Evolutionary conservation across 1,139 yeast genomes (phyloP).

Genomic region (Candida sp.): DNA sequence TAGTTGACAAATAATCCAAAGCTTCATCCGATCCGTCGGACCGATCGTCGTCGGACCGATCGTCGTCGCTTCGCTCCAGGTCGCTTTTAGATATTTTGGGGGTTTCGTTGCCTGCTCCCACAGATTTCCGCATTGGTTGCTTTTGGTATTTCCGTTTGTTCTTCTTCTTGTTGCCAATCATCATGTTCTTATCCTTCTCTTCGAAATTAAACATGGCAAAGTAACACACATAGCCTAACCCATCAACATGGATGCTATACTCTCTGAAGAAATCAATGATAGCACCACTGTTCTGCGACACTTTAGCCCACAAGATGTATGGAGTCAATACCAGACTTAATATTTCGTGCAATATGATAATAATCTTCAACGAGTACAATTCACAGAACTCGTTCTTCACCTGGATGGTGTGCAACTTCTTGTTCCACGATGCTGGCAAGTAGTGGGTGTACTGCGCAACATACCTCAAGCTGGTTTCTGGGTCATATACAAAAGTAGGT

Average conservation of each 20-base stretch:
- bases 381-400: slow-evolving; percentile 85
- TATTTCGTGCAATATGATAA: slow-evolving; percentile 78
- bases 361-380: slow-evolving; percentile 73
- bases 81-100: slow-evolving; percentile 15
- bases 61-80: slow-evolving; percentile 5
- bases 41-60: slow-evolving; percentile 19
- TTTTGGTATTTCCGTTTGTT: slow-evolving; percentile 18
- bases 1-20: slow-evolving; percentile 28
- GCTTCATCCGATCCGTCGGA: slow-evolving; percentile 37
- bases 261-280: slow-evolving; percentile 93
- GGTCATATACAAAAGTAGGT: slow-evolving; percentile 67
- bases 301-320: slow-evolving; percentile 81
- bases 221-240: slow-evolving; percentile 92
- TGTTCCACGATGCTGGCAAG: slow-evolving; percentile 87
- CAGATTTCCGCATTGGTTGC: neutral
- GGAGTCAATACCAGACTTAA: slow-evolving; percentile 86
- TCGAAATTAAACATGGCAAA: slow-evolving; percentile 91
- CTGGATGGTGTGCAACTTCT: slow-evolving; percentile 77
- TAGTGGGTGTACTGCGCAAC: slow-evolving; percentile 92
- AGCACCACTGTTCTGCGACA: slow-evolving; percentile 72
- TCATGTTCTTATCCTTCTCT: slow-evolving; percentile 57
- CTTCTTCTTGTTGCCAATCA: slow-evolving; percentile 35
- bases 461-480: slow-evolving; percentile 79
- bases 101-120: slow-evolving; percentile 7
- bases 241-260: slow-evolving; percentile 89